Evolutionary conservation across 192 early-diverging fungal genomes (phyloP).

Genomic region (Jimgerdemannia flammicorona): DNA sequence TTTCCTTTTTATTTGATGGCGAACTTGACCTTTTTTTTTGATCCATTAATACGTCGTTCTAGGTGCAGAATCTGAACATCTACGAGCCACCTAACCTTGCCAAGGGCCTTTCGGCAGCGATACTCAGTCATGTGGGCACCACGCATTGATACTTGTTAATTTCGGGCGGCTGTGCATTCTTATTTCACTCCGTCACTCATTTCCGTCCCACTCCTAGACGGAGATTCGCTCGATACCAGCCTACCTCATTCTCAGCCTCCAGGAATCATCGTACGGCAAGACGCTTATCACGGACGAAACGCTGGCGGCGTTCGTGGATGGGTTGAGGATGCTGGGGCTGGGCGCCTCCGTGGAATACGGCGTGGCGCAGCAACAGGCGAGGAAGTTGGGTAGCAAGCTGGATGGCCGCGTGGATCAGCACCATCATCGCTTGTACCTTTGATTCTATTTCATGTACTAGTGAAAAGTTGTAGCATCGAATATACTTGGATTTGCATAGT

Average conservation of each 20-base stretch:
- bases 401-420: conserved; percentile 15
- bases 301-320: conserved; percentile 12
- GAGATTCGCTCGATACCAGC: conserved; percentile 23
- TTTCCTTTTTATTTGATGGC: background rate
- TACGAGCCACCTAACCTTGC: conserved; percentile 26
- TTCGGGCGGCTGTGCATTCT: background rate
- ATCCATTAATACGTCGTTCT: background rate
- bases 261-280: conserved; percentile 25
- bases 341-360: background rate
- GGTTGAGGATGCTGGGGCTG: conserved; percentile 5
- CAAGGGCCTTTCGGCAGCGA: conserved; percentile 14
- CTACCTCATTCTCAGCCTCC: conserved; percentile 20
- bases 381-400: conserved; percentile 2
- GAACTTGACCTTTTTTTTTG: background rate
- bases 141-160: background rate
- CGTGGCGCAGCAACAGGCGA: conserved; percentile 1
- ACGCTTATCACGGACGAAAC: conserved; percentile 19
- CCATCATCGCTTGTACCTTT: conserved; percentile 29
- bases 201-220: conserved; percentile 10
- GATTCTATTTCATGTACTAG: background rate
- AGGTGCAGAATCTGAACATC: background rate
- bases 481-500: too few species aligned
- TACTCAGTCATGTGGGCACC: conserved; percentile 19
- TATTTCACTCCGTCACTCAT: background rate
- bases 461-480: too few species aligned